Evolutionary conservation across 495 filamentous ascomycete species (phyloP).

Genomic region (Viridothelium virens): DNA sequence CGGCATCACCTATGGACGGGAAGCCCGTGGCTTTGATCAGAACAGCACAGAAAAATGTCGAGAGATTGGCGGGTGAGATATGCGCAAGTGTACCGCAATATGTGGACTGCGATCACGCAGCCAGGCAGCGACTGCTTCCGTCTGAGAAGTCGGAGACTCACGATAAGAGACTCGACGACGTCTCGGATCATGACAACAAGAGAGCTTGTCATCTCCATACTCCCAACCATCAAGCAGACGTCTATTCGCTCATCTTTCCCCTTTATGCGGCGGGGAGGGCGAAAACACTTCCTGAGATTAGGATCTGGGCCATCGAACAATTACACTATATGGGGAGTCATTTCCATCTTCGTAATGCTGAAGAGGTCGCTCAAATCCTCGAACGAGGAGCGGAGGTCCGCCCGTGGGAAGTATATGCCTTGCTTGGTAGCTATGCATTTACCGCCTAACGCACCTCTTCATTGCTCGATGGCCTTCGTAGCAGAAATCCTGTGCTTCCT

Average conservation of each 20-base stretch:
- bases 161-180: not conserved
- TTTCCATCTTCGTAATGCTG: slow-evolving; percentile 29
- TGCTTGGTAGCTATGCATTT: slow-evolving; percentile 37
- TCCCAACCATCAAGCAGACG: slow-evolving; percentile 21
- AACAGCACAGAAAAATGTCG: slow-evolving; percentile 18
- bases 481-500: too few species aligned
- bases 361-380: slow-evolving; percentile 26
- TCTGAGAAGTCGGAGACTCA: not conserved
- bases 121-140: slow-evolving; percentile 12
- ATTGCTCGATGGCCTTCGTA: too few species aligned
- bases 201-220: slow-evolving; percentile 10
- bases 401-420: slow-evolving; percentile 32
- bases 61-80: slow-evolving; percentile 26
- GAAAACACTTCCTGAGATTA: slow-evolving; percentile 10
- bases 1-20: not conserved
- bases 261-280: slow-evolving; percentile 29
- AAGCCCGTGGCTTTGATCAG: not conserved
- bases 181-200: not conserved
- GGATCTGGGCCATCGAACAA: slow-evolving; percentile 29
- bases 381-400: slow-evolving; percentile 13
- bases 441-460: not conserved
- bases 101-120: slow-evolving; percentile 17
- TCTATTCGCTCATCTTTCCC: slow-evolving; percentile 30
- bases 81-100: slow-evolving; percentile 32
- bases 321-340: slow-evolving; percentile 26